Base-by-base conservation (phyloP, 2,329 filamentous ascomycete species). In the Trichoderma hamatum region DNA sequence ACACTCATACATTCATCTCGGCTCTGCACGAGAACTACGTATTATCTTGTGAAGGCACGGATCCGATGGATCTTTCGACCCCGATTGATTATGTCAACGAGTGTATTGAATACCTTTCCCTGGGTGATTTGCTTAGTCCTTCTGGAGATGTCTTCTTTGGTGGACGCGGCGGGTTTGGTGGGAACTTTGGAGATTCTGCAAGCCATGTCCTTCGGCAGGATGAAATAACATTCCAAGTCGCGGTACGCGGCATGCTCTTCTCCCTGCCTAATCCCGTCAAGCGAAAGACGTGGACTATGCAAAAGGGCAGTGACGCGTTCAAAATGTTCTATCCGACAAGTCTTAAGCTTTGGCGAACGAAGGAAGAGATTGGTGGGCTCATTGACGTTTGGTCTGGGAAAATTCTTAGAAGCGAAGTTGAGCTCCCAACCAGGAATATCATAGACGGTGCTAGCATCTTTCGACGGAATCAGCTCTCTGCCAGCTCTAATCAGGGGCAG, bases 311-410 rank as follows among this genome's bases (percentile, higher is more conserved):
- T 49, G 92, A 94, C 75, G 87, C 91, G 0, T 90, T 90, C 81
- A 94, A 92, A 76, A 97, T 99, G 92, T 96, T 94, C 73, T 99
- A 96, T 75, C 96, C 96, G 0, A 89, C 89, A 0, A 93, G 91
- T 67, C 82, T 97, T 52, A 93, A 93, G 73, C 80, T 97, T 13
- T 97, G 94, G 93, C 87, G 90, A 70, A 86, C 89, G 67, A 91
- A 88, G 71, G 94, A 98, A 76, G 94, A 97, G 77, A 85, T 95
- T 6, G 90, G 93, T 70, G 89, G 88, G 0, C 78, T 93, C 1
- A 82, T 97, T 1, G 91, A 93, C 69, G 75, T 90, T 68, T 92
- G 91, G 85, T 88, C 89, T 0, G 83, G 85, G 0, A 86, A 85
- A 61, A 80, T 90, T 24, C 84, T 90, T 43, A 85, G 84, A 66